These are phyloP conservation scores for Pontederia crassipes DNA, from an alignment of 176 grass and related monocot genomes.

Conservation along the genomic window DNA sequence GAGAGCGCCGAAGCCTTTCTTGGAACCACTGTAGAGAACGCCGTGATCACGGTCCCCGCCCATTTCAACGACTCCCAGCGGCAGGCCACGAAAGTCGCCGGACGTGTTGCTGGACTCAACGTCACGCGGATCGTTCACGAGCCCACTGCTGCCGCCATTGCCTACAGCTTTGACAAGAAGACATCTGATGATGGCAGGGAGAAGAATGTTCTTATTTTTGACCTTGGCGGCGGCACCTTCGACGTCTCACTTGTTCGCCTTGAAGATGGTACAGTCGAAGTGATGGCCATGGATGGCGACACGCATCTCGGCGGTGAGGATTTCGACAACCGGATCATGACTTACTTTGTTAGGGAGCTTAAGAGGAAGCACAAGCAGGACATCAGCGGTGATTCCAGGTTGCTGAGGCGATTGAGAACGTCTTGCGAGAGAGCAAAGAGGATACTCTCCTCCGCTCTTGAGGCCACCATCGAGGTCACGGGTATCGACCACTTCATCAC, in stretches of 20 bases:
- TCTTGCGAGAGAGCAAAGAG: background rate
- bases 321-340: background rate
- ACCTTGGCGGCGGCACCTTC: too few relatives aligned
- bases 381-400: background rate
- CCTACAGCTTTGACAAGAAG: too few relatives aligned
- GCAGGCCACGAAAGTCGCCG: too few relatives aligned
- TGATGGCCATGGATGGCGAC: background rate
- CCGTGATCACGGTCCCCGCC: background rate
- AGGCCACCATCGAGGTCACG: background rate
- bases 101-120: too few relatives aligned
- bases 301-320: background rate
- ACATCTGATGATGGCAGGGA: too few relatives aligned
- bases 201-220: too few relatives aligned
- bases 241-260: background rate
- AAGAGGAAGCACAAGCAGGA: background rate
- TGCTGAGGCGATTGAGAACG: background rate
- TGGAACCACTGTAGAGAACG: background rate
- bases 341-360: background rate
- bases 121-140: too few relatives aligned
- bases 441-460: background rate
- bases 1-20: background rate
- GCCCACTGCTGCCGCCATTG: too few relatives aligned
- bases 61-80: too few relatives aligned
- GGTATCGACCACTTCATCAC: background rate
- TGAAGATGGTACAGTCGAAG: background rate